Base-by-base conservation (phyloP, 2,329 filamentous ascomycete genomes). In the Aureobasidium sp. region DNA sequence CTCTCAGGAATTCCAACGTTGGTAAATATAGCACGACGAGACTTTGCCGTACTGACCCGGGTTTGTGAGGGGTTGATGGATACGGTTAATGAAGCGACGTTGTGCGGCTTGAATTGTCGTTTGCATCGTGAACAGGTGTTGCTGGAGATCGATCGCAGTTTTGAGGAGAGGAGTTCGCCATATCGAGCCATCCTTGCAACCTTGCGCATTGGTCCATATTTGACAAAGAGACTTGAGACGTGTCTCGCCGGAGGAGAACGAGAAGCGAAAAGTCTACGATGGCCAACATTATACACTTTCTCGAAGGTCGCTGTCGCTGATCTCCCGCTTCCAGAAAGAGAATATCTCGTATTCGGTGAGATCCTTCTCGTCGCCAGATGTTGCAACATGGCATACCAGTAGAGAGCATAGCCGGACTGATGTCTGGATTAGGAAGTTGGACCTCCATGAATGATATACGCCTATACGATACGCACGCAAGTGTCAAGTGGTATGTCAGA, bases 251-350 rank as follows among this genome's bases (percentile, higher is more conserved):
- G 15, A 27, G 35, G 3, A 31, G 37, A 29, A 40, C 24, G 39
- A 42, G 50, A 31, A 54, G 50, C 50, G 50, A 29, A 24, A 40
- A 54, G 24, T 27, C 15, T 27, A 54, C 35, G 35, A 40, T 40
- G 22, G 22, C 24, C 37, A 40, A 17, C 7, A n/a, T 29, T 29
- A 8, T n/a, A 3, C 24, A 29, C 17, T 54, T 33, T 54, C 50
- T 54, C 50, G 50, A 42, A 54, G 50, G 14, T 12, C 37, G 17
- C 15, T 8, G n/a, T 57, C 39, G 53, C 17, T 57, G 53, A 57
- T 57, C 53, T 57, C 53, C 53, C 53, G 53, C 24, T 57, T 57
- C 53, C 53, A 57, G 53, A 57, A 57, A 35, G 40, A 45, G 39
- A 45, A 57, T 15, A 35, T 5, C 39, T 44, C 53, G 53, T 45